A percentile compares a stretch with the other conserved stretches of the same genome.
Evolutionary conservation across 1,139 yeast species (phyloP).

Genomic region (Saccharomyces hybrid): DNA sequence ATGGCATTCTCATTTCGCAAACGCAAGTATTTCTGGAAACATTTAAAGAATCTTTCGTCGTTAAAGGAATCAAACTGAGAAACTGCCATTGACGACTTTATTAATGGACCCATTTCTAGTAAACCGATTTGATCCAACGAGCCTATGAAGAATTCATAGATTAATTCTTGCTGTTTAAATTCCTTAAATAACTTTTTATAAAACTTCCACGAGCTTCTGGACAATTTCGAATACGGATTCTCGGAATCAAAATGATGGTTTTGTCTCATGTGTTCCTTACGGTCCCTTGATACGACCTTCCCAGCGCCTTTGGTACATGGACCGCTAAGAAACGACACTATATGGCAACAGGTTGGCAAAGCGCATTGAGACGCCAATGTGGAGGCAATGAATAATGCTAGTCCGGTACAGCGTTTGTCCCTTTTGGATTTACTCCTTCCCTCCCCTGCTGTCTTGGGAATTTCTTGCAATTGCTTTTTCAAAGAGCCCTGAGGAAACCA

Average conservation of each 20-base stretch:
- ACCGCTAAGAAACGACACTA: slow-evolving; percentile 15
- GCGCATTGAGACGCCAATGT: neutral
- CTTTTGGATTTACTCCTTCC: slow-evolving; percentile 1
- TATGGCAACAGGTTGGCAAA: slow-evolving; percentile 1
- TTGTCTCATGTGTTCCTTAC: slow-evolving; percentile 13
- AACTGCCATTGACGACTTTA: slow-evolving; percentile 3
- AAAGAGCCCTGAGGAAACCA: neutral
- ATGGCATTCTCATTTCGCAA: slow-evolving; percentile 3
- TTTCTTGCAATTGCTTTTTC: neutral
- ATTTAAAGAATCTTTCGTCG: slow-evolving; percentile 4
- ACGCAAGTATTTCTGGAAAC: neutral
- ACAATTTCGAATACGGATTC: slow-evolving; percentile 6
- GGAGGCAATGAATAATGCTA: slow-evolving; percentile 15
- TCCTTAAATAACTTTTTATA: slow-evolving; percentile 6
- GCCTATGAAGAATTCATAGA: slow-evolving; percentile 10
- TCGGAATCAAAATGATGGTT: slow-evolving; percentile 12
- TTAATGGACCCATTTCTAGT: slow-evolving; percentile 15
- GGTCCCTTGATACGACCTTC: slow-evolving; percentile 14
- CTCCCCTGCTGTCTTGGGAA: neutral
- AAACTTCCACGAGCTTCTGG: slow-evolving; percentile 9
- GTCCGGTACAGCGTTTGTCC: slow-evolving; percentile 13
- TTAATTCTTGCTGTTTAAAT: neutral
- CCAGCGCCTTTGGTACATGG: slow-evolving; percentile 22
- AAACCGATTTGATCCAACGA: slow-evolving; percentile 20
- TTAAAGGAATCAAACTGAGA: slow-evolving; percentile 14